These are phyloP conservation scores for Candida gigantensis DNA, from an alignment of 1,139 yeast genomes.

Conservation along the genomic window DNA sequence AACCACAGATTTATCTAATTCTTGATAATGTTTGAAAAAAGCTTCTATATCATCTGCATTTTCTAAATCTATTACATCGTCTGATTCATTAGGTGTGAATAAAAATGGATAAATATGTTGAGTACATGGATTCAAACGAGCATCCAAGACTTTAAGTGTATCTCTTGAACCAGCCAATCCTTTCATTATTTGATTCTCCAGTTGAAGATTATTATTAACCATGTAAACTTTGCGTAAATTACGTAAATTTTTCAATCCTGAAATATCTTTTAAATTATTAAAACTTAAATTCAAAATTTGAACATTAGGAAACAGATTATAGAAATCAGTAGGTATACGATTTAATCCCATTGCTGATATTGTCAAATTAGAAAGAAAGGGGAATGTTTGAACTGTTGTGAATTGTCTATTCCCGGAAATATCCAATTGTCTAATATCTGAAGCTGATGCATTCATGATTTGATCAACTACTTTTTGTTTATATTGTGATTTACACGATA, in stretches of 20 bases:
- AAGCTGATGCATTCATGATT: slow-evolving; percentile 19
- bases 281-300: slow-evolving; percentile 52
- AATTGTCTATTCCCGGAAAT: slow-evolving; percentile 37
- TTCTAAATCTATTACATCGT: slow-evolving; percentile 36
- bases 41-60: slow-evolving; percentile 48
- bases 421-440: slow-evolving; percentile 32
- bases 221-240: slow-evolving; percentile 43
- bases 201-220: slow-evolving; percentile 46
- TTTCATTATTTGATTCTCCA: slow-evolving; percentile 34
- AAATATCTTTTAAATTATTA: slow-evolving; percentile 38
- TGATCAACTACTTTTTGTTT: slow-evolving; percentile 20
- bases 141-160: slow-evolving; percentile 43
- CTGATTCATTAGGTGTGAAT: slow-evolving; percentile 48
- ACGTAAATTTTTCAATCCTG: slow-evolving; percentile 29
- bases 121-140: slow-evolving; percentile 53
- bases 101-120: slow-evolving; percentile 53
- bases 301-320: slow-evolving; percentile 45
- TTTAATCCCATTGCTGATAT: slow-evolving; percentile 47
- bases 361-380: slow-evolving; percentile 40
- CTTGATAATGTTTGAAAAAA: slow-evolving; percentile 42
- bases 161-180: slow-evolving; percentile 33
- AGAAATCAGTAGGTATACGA: slow-evolving; percentile 37
- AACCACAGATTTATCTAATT: slow-evolving; percentile 32
- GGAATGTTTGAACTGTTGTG: slow-evolving; percentile 23
- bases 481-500: slow-evolving; percentile 43